Base-by-base conservation (phyloP, 2,329 filamentous ascomycete genomes). In the Leptoxyphium fumago region DNA sequence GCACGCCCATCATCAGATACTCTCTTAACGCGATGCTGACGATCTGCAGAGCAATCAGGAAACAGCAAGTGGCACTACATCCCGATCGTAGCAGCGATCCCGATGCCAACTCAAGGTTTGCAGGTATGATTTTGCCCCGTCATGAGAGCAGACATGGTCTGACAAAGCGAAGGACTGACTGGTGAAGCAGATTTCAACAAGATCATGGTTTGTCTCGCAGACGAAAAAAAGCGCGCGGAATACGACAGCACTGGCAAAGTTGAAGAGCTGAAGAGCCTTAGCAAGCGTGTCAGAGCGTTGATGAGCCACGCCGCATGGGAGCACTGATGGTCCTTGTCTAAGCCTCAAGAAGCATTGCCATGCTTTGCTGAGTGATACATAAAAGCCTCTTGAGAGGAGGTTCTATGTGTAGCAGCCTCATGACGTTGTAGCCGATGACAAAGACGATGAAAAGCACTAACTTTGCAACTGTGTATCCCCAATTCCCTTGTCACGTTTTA, bases 81-180 rank as follows among this genome's bases (percentile, higher is more conserved):
- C 50, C 48, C 4, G 50, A 52, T 17, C 43, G 46, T 5, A 46
- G 45, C 15, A 45, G 40, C 38, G 45, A 49, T 11, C 43, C 45
- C 15, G 21, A 40, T 5, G 50, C 50, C 11, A 42, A 42, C 29
- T 40, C 38, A 10, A 41, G 39, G 9, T 52, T 50, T 29, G 43
- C 46, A 10, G 32, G 32, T 36, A 36, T 13, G 32, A 5, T 36
- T 36, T 13, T n/a, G n/a, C n/a, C n/a, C 32, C 32, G 9, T 9
- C 3, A 36, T 36, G 32, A 13, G 32, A 36, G 9, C 9, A 15
- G 32, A 13, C 13, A 36, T n/a, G 9, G 32, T 15, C 9, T 13
- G 32, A 36, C 32, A 13, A 9, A 36, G 11, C 9, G 5, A 13
- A 5, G 32, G 11, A 15, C 32, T 36, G 15, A 36, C 32, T 5